Percentiles rank a stretch among this genome's conserved stretches.
phyloP scores from a whole-genome alignment of 163 green algal species.

The Volvox carteri region DNA sequence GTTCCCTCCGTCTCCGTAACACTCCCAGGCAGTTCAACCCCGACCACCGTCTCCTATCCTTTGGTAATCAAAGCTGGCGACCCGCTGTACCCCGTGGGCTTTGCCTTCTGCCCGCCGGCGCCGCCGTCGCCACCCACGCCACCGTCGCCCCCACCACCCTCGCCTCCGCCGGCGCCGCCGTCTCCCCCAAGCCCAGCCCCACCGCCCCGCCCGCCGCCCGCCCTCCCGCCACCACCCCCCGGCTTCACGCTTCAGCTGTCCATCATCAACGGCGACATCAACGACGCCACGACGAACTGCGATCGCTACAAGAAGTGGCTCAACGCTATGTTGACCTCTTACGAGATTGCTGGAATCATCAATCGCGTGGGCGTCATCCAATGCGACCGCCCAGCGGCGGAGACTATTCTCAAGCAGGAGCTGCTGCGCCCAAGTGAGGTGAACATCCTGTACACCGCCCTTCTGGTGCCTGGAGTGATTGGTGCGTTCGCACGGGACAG shows the following conservation, averaged over 20 bases:
- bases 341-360: neutral
- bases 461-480: neutral
- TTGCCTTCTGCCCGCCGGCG: neutral
- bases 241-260: conserved; percentile 39
- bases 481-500: neutral
- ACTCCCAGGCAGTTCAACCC: too few relatives aligned
- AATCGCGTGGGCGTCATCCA: neutral
- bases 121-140: neutral
- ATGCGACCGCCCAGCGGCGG: neutral
- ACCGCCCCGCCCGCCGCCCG: neutral
- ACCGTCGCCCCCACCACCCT: neutral
- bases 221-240: neutral
- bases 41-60: conserved; percentile 1
- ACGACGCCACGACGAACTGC: conserved; percentile 37
- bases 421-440: neutral
- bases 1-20: neutral
- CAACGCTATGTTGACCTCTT: conserved; percentile 21
- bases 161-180: neutral
- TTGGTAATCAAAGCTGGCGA: neutral
- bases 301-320: neutral
- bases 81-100: neutral
- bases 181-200: neutral
- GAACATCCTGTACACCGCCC: conserved; percentile 5
- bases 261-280: conserved; percentile 28
- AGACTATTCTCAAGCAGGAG: conserved; percentile 19